These are phyloP conservation scores for Haberlea rhodopensis DNA, from an alignment of 257 asterid species.

Conservation along the genomic window DNA sequence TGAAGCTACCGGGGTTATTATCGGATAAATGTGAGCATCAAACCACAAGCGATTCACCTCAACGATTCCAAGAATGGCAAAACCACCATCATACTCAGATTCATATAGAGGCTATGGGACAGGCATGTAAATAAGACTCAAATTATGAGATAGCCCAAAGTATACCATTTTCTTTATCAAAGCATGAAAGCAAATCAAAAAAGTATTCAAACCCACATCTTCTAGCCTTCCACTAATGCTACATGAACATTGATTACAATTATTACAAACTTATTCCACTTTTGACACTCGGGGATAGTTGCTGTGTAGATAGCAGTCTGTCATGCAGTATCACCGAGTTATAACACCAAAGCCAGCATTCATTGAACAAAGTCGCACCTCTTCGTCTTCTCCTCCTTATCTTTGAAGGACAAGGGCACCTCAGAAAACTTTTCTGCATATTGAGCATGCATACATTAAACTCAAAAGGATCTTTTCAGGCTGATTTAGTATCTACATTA, in stretches of 20 bases:
- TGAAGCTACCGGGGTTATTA: no score
- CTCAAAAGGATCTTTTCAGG: not conserved
- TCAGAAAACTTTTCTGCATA: slow-evolving; percentile 42
- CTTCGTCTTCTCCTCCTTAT: slow-evolving; percentile 54
- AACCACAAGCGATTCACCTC: no score
- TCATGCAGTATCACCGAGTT: slow-evolving; percentile 18
- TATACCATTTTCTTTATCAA: slow-evolving; percentile 34
- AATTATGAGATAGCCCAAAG: slow-evolving; percentile 20
- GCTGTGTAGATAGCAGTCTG: slow-evolving; percentile 22
- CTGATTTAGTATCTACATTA: not conserved
- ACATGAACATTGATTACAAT: slow-evolving; percentile 51
- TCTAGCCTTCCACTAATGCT: slow-evolving; percentile 38
- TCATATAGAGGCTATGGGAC: no score
- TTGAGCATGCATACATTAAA: not conserved
- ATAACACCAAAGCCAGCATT: slow-evolving; percentile 21
- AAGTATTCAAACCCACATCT: slow-evolving; percentile 28
- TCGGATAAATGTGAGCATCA: no score
- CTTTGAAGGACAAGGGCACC: slow-evolving; percentile 48
- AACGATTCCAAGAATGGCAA: no score
- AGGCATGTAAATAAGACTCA: not conserved
- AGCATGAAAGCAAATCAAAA: slow-evolving; percentile 37
- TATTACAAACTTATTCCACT: slow-evolving; percentile 45
- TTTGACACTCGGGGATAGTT: slow-evolving; percentile 28
- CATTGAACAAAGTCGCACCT: slow-evolving; percentile 50
- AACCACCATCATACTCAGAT: no score